Conservation (phyloP, 306 rosid genomes). For the Quercus variabilis region DNA sequence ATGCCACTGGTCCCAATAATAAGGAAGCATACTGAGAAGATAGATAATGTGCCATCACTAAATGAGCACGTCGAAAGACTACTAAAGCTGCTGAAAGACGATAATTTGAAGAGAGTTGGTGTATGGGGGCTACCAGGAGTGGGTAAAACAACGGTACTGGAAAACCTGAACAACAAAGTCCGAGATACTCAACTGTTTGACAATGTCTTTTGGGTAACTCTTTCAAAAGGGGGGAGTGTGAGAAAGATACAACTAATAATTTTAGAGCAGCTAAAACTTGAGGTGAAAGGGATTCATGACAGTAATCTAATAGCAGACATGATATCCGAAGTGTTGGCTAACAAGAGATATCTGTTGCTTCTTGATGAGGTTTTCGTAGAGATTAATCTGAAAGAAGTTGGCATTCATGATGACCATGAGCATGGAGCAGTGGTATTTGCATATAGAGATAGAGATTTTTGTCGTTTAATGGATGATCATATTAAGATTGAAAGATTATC, state of each 20-base stretch:
- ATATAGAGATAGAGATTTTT: neutral
- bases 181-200: neutral
- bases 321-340: neutral
- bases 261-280: neutral
- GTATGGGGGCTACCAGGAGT: neutral
- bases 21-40: neutral
- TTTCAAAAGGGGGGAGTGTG: neutral
- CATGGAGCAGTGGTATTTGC: neutral
- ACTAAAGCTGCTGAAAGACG: neutral
- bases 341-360: neutral
- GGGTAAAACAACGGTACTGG: neutral
- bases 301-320: neutral
- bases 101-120: neutral
- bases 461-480: neutral
- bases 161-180: neutral
- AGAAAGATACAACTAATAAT: neutral
- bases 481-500: neutral
- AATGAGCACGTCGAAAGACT: neutral
- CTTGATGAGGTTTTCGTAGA: neutral
- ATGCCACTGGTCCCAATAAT: neutral
- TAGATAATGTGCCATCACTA: neutral
- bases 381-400: neutral
- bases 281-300: neutral
- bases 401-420: neutral
- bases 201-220: neutral